Percentiles rank a stretch among this genome's conserved stretches.
Evolutionary conservation across 2,329 filamentous ascomycete genomes (phyloP).

Genomic region (Bipolaris cookei): DNA sequence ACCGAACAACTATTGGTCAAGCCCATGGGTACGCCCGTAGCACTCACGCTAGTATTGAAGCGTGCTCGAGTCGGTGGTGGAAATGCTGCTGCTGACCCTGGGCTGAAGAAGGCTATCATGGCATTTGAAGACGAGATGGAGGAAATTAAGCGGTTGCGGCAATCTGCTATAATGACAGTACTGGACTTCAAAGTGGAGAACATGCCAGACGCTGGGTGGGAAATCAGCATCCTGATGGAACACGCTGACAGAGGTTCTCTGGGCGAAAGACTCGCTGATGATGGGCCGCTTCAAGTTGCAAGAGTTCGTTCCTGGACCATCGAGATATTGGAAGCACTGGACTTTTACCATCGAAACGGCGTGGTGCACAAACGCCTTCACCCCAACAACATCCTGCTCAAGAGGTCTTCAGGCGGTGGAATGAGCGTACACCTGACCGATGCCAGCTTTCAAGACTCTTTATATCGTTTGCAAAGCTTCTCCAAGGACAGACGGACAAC

Average conservation of each 20-base stretch:
- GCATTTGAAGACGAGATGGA: constrained; percentile 78
- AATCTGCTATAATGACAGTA: constrained; percentile 78
- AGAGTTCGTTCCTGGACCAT: constrained; percentile 90
- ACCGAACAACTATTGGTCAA: constrained; percentile 76
- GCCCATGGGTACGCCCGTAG: constrained; percentile 63
- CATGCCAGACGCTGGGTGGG: constrained; percentile 65
- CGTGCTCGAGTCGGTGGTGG: constrained; percentile 35
- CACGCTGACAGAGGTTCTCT: constrained; percentile 83
- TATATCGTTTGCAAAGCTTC: constrained; percentile 67
- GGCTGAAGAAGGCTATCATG: constrained; percentile 78
- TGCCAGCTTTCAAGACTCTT: constrained; percentile 70
- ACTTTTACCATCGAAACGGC: constrained; percentile 84
- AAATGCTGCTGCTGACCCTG: constrained; percentile 68
- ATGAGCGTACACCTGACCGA: constrained; percentile 75
- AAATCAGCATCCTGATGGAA: constrained; percentile 75
- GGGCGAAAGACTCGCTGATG: constrained; percentile 79
- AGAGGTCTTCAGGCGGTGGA: constrained; percentile 70
- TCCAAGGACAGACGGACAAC: constrained; percentile 59
- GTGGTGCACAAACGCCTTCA: constrained; percentile 85
- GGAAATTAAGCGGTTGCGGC: constrained; percentile 73
- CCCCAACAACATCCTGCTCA: constrained; percentile 77
- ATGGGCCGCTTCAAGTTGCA: constrained; percentile 73
- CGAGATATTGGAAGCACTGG: constrained; percentile 85
- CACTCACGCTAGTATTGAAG: constrained; percentile 68
- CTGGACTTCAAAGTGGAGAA: constrained; percentile 77